A percentile compares a stretch with the other conserved stretches of the same genome.
Evolutionary conservation across 2,329 filamentous ascomycete genomes (phyloP).

Genomic region (Thelonectria rubi): DNA sequence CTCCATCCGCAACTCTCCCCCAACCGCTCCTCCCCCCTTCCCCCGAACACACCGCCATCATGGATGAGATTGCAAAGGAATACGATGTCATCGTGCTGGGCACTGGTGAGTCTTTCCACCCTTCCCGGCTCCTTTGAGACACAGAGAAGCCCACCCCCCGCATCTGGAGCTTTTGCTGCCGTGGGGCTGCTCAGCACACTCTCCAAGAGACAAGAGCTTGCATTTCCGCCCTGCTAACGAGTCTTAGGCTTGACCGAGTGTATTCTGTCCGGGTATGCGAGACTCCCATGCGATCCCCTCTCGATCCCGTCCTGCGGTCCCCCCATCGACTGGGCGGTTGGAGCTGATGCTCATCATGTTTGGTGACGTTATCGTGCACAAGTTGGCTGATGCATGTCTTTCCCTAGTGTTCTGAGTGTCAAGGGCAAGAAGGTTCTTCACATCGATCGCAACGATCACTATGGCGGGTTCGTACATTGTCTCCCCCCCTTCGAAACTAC

Average conservation of each 20-base stretch:
- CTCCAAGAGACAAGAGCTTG: constrained; percentile 6
- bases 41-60: constrained; percentile 54
- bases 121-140: constrained; percentile 20
- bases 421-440: constrained; percentile 99
- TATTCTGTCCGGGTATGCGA: constrained; percentile 89
- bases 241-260: constrained; percentile 91
- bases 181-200: neutral
- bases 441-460: constrained; percentile 98
- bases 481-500: neutral
- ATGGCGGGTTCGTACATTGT: constrained; percentile 80
- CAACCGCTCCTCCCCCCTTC: constrained; percentile 21
- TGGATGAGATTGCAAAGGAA: constrained; percentile 98
- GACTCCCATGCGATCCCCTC: neutral
- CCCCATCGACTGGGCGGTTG: constrained; percentile 1
- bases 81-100: constrained; percentile 99
- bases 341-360: neutral
- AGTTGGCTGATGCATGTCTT: constrained; percentile 34
- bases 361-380: constrained; percentile 20
- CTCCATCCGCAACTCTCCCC: constrained; percentile 10
- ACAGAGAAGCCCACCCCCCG: constrained; percentile 33
- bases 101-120: constrained; percentile 74
- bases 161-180: constrained; percentile 32
- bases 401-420: constrained; percentile 82
- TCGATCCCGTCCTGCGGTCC: neutral
- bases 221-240: constrained; percentile 35